Conservation (phyloP, 2,329 filamentous ascomycete species). For the Cladorrhinum sp. region DNA sequence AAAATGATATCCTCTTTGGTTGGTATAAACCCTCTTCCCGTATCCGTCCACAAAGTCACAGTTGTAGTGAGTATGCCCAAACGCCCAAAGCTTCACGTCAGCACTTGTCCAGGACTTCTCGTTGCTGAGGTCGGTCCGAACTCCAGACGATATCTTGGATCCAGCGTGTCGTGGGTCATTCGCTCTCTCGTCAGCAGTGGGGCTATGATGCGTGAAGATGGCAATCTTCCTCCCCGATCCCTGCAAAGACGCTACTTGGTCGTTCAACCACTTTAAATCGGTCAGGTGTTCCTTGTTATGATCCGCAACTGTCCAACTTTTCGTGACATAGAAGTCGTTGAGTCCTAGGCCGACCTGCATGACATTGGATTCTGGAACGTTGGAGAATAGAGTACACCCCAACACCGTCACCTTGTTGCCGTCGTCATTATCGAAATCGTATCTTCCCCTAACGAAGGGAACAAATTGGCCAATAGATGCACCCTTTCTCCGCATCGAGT, state of each 20-base stretch:
- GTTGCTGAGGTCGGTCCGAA: conserved; percentile 37
- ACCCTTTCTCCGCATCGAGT: conserved; percentile 16
- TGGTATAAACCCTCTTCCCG: conserved; percentile 15
- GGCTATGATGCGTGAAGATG: conserved; percentile 28
- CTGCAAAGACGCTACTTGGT: conserved; percentile 17
- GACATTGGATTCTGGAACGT: conserved; percentile 31
- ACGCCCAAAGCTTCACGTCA: conserved; percentile 42
- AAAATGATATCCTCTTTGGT: conserved; percentile 23
- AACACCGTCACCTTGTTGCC: conserved; percentile 36
- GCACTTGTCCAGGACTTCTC: conserved; percentile 36
- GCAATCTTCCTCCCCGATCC: conserved; percentile 10
- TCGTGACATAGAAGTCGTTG: conserved; percentile 43
- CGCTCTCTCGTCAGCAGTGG: conserved; percentile 21
- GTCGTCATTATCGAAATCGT: conserved; percentile 37
- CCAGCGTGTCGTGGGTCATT: conserved; percentile 20
- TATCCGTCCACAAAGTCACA: conserved; percentile 34
- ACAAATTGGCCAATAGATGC: conserved; percentile 37
- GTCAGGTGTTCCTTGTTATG: conserved; percentile 26
- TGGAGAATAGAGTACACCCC: conserved; percentile 43
- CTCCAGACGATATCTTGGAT: conserved; percentile 29
- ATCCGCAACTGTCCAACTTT: conserved; percentile 24
- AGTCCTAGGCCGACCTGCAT: conserved; percentile 35
- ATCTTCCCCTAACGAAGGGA: conserved; percentile 39
- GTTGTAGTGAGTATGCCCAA: conserved; percentile 48
- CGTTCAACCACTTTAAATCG: conserved; percentile 30